These are phyloP conservation scores for Hypoxylon trugodes DNA, from an alignment of 495 filamentous ascomycete genomes.

Conservation along the genomic window DNA sequence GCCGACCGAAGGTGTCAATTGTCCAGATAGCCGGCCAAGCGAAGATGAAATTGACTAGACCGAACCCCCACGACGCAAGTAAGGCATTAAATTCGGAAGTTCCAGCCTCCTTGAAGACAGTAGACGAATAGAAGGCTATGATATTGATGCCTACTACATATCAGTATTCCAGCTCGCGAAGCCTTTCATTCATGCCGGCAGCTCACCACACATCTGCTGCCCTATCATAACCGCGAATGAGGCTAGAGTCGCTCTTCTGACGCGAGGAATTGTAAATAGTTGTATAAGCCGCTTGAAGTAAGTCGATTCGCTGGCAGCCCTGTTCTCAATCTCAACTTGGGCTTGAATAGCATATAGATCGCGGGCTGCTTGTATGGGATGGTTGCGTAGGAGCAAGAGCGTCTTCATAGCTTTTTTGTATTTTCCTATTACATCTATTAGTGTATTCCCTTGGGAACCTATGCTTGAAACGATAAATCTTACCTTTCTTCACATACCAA, in stretches of 20 bases:
- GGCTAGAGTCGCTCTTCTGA: constrained; percentile 72
- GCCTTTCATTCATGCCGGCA: constrained; percentile 2
- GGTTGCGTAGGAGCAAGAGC: constrained; percentile 67
- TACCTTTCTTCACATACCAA: constrained; percentile 70
- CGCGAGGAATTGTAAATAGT: constrained; percentile 73
- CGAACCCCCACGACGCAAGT: constrained; percentile 67
- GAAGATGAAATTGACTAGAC: constrained; percentile 67
- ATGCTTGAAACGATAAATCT: too few relatives aligned
- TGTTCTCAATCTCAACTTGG: constrained; percentile 64
- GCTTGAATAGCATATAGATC: constrained; percentile 72
- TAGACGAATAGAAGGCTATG: constrained; percentile 73
- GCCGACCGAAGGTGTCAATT: constrained; percentile 71
- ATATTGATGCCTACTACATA: constrained; percentile 60
- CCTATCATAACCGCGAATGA: constrained; percentile 71
- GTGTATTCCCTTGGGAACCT: too few relatives aligned
- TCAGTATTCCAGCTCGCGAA: constrained; percentile 18
- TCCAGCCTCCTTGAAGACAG: constrained; percentile 65
- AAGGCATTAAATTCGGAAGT: constrained; percentile 53
- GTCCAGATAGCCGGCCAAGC: constrained; percentile 74
- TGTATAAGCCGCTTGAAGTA: constrained; percentile 68
- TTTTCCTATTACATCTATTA: background rate
- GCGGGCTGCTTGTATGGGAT: constrained; percentile 67
- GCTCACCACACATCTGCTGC: constrained; percentile 65
- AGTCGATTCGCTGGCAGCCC: constrained; percentile 46
- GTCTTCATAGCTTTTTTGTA: constrained; percentile 59